These are phyloP conservation scores for Pseudopithomyces maydicus DNA, from an alignment of 2,329 filamentous ascomycete species.

Conservation along the genomic window DNA sequence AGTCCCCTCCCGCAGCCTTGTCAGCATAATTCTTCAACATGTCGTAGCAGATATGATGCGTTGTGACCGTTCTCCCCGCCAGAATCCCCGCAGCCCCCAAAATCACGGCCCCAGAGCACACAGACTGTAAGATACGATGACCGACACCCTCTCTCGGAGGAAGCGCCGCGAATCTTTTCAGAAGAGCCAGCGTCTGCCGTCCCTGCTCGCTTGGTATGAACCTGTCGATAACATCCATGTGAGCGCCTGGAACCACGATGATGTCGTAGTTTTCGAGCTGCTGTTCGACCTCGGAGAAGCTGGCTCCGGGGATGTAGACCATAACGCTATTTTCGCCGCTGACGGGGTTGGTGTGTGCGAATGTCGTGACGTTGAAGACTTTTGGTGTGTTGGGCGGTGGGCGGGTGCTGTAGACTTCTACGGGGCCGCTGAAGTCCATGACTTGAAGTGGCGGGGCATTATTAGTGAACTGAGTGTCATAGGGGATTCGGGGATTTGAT, in stretches of 20 bases:
- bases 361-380: slow-evolving; percentile 42
- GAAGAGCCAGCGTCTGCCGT: slow-evolving; percentile 20
- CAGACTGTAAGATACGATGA: slow-evolving; percentile 43
- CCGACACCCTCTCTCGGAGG: slow-evolving; percentile 27
- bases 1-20: slow-evolving; percentile 34
- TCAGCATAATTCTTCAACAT: slow-evolving; percentile 32
- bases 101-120: slow-evolving; percentile 48
- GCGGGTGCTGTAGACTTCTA: slow-evolving; percentile 43
- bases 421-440: slow-evolving; percentile 49
- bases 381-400: slow-evolving; percentile 27
- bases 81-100: slow-evolving; percentile 46
- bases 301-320: slow-evolving; percentile 36
- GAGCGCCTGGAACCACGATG: slow-evolving; percentile 46
- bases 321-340: slow-evolving; percentile 29
- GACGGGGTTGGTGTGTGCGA: slow-evolving; percentile 33
- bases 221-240: slow-evolving; percentile 27
- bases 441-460: slow-evolving; percentile 20
- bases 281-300: slow-evolving; percentile 32
- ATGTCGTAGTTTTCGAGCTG: slow-evolving; percentile 44
- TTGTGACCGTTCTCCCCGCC: slow-evolving; percentile 42
- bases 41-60: slow-evolving; percentile 44
- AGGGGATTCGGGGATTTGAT: too few relatives aligned
- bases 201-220: slow-evolving; percentile 28
- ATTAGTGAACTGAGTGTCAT: too few relatives aligned
- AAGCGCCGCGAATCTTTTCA: slow-evolving; percentile 27